Evolutionary conservation across 345 rosid genomes (phyloP), one percentile per base, ranked within the genome.

Genomic region (Mercurialis annua): DNA sequence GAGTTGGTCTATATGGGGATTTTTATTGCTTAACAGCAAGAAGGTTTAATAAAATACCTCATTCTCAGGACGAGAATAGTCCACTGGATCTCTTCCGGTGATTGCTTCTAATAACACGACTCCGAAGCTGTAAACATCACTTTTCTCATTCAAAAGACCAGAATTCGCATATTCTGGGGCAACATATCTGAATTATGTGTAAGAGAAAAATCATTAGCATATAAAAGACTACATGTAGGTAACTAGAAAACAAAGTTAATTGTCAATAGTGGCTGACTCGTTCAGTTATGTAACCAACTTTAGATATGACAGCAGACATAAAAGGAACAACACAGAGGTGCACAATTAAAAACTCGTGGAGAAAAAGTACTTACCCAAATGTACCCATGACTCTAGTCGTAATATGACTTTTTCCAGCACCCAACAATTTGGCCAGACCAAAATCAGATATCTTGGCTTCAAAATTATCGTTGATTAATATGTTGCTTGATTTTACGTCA

Each of bases 341-440:
- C 20, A 58, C 56, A 15, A 56, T 49, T 60, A 29, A 26, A 55
- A 55, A 53, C 33, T 58, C 67, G 23, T 10, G 42, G 42, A 50
- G 62, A 46, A 42, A 48, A 69, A 71, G 48, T 43, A 79, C 95
- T 84, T 78, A 93, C 96, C 99, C 99, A 44, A 93, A 93, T 46
- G 99, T 93, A 66, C 99, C 97, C 99, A 93, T 93, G 53, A 93
- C 97, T 81, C 97, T 82, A 44, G 99, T 93, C 56, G 96, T 89
- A 63, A 93, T 83, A 54, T 87, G 84, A 74, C 88, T 89, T 73
- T 82, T 85, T 77, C 92, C 98, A 54, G 92, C 92, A 80, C 97
- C 97, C 30, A 93, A 84, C 80, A 93, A 68, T 68, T 93, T 93
- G 65, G 98, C 97, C 71, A 93, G 88, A 55, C 97, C 96, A 59